Evolutionary conservation across 2,329 filamentous ascomycete genomes (phyloP).

Genomic region (Claviceps spartinae): DNA sequence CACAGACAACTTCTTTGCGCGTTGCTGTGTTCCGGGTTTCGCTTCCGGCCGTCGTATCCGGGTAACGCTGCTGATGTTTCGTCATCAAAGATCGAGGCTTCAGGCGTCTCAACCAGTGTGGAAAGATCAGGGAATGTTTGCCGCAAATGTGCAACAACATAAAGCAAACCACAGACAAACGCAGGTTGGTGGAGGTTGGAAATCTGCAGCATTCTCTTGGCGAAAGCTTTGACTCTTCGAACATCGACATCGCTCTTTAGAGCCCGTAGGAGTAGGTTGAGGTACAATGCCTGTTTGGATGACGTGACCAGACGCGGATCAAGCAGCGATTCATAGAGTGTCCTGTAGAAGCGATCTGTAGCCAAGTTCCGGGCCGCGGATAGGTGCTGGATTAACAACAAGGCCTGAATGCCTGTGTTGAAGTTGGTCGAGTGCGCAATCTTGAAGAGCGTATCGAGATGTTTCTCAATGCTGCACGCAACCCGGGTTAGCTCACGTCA

Average conservation of each 20-base stretch:
- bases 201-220: constrained; percentile 82
- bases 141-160: constrained; percentile 71
- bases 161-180: constrained; percentile 87
- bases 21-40: constrained; percentile 82
- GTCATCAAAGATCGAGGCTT: constrained; percentile 52
- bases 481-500: constrained; percentile 7
- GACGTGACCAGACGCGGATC: constrained; percentile 80
- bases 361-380: constrained; percentile 67
- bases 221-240: constrained; percentile 87
- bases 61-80: constrained; percentile 36
- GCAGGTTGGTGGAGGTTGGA: constrained; percentile 80
- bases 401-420: constrained; percentile 92
- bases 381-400: constrained; percentile 89
- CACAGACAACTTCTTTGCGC: constrained; percentile 89
- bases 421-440: constrained; percentile 98
- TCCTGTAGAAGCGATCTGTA: constrained; percentile 86
- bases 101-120: constrained; percentile 65
- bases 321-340: constrained; percentile 85
- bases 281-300: constrained; percentile 88
- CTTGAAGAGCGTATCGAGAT: constrained; percentile 86
- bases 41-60: constrained; percentile 75
- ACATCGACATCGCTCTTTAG: constrained; percentile 83
- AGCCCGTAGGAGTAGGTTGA: constrained; percentile 80
- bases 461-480: constrained; percentile 57
- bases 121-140: constrained; percentile 67